Evolutionary conservation across 495 filamentous ascomycete genomes (phyloP).

Genomic region (Neurospora sp.): DNA sequence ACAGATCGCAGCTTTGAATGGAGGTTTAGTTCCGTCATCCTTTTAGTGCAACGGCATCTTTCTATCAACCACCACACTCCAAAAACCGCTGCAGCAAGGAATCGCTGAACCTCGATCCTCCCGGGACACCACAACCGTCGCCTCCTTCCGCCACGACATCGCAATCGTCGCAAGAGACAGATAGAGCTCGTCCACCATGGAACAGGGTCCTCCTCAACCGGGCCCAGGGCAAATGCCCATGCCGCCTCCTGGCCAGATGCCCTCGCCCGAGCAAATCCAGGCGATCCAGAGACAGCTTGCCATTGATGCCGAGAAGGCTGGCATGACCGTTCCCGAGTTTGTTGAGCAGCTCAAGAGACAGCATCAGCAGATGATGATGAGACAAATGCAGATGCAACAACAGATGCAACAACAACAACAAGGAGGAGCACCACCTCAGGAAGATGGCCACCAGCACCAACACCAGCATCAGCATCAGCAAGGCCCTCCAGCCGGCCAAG

Average conservation of each 20-base stretch:
- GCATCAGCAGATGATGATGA: slow-evolving; percentile 50
- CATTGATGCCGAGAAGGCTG: slow-evolving; percentile 60
- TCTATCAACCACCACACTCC: not conserved
- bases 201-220: slow-evolving; percentile 5
- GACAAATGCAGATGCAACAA: slow-evolving; percentile 56
- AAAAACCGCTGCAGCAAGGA: not conserved
- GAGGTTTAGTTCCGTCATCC: not conserved
- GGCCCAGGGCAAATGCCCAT: slow-evolving; percentile 26
- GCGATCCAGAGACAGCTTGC: slow-evolving; percentile 78
- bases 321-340: slow-evolving; percentile 67
- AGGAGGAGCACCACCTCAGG: slow-evolving; percentile 16
- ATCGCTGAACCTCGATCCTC: not conserved
- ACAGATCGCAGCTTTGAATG: not conserved
- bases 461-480: slow-evolving; percentile 54
- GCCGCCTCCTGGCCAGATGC: slow-evolving; percentile 47
- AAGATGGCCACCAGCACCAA: slow-evolving; percentile 17
- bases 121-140: not conserved
- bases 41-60: not conserved
- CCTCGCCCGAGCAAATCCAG: slow-evolving; percentile 75
- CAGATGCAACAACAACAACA: slow-evolving; percentile 46
- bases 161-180: not conserved
- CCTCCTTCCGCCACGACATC: not conserved
- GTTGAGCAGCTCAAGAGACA: slow-evolving; percentile 46
- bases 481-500: slow-evolving; percentile 34
- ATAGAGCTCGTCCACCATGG: slow-evolving; percentile 7